Evolutionary conservation across 2,329 filamentous ascomycete species (phyloP).

Genomic region (Exophiala sp.): DNA sequence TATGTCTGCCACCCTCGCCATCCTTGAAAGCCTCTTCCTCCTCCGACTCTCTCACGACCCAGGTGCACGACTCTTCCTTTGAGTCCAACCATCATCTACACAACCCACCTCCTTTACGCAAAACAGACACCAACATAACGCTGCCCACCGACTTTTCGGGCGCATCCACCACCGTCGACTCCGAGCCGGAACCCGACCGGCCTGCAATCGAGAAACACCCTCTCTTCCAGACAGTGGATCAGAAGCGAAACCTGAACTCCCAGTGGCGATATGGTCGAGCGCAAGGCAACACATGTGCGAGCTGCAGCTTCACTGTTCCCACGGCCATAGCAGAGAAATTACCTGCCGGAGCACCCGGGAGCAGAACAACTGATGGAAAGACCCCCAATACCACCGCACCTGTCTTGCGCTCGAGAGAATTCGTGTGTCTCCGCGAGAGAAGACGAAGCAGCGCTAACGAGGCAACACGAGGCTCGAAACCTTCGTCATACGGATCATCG

Average conservation of each 20-base stretch:
- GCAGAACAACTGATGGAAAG: constrained; percentile 45
- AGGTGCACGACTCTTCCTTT: constrained; percentile 18
- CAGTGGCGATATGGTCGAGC: constrained; percentile 35
- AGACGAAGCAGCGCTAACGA: constrained; percentile 29
- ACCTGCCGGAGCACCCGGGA: constrained; percentile 49
- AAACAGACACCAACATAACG: constrained; percentile 25
- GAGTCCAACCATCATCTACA: constrained; percentile 9
- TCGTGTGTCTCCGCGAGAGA: constrained; percentile 44
- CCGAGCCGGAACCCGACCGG: constrained; percentile 23
- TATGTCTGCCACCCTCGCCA: constrained; percentile 43
- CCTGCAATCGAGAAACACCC: constrained; percentile 46
- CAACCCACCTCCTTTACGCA: constrained; percentile 15
- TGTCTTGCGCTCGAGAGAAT: constrained; percentile 50
- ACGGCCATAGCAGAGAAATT: constrained; percentile 50
- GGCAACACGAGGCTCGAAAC: constrained; percentile 35
- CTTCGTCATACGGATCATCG: constrained; percentile 22
- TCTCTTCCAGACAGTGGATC: constrained; percentile 37
- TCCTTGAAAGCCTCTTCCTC: constrained; percentile 40
- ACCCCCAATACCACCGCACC: constrained; percentile 43
- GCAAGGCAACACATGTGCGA: constrained; percentile 52
- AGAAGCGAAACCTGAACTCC: constrained; percentile 12
- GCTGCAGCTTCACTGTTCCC: constrained; percentile 52
- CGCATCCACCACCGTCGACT: constrained; percentile 28
- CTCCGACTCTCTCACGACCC: constrained; percentile 19
- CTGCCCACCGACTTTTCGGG: constrained; percentile 31